Conservation (phyloP, 306 rosid species). For the Nissolia schottii region DNA sequence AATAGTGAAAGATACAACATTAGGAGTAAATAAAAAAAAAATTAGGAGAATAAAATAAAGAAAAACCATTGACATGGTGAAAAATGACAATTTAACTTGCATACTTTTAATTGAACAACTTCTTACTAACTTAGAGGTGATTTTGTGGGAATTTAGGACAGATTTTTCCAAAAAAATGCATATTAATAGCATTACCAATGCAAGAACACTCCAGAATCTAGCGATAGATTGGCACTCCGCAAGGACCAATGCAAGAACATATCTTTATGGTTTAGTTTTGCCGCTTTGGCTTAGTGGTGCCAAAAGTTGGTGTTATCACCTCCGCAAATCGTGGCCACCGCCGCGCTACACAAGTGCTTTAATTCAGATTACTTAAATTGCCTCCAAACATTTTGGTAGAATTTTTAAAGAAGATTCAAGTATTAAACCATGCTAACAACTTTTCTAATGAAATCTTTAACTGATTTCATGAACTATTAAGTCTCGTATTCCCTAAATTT, state of each 20-base stretch:
- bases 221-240: not conserved
- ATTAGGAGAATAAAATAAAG: not conserved
- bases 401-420: not conserved
- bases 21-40: not conserved
- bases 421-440: constrained; percentile 3
- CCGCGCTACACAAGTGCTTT: constrained; percentile 36
- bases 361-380: constrained; percentile 12
- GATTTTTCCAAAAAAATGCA: not conserved
- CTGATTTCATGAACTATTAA: not conserved
- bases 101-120: not conserved
- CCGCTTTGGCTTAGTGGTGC: constrained; percentile 28
- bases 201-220: constrained; percentile 1
- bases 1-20: not conserved
- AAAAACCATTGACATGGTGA: not conserved
- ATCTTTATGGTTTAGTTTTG: not conserved
- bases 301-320: constrained; percentile 25
- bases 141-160: not conserved
- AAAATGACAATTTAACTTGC: not conserved
- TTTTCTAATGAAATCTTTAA: not conserved
- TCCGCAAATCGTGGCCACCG: constrained; percentile 34
- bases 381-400: not conserved
- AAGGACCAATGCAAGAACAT: not conserved
- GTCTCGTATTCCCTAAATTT: too few relatives aligned
- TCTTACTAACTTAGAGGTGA: not conserved
- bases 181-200: not conserved